Evolutionary conservation across 2,329 filamentous ascomycete species (phyloP).

Genomic region (Zarea fungicola): DNA sequence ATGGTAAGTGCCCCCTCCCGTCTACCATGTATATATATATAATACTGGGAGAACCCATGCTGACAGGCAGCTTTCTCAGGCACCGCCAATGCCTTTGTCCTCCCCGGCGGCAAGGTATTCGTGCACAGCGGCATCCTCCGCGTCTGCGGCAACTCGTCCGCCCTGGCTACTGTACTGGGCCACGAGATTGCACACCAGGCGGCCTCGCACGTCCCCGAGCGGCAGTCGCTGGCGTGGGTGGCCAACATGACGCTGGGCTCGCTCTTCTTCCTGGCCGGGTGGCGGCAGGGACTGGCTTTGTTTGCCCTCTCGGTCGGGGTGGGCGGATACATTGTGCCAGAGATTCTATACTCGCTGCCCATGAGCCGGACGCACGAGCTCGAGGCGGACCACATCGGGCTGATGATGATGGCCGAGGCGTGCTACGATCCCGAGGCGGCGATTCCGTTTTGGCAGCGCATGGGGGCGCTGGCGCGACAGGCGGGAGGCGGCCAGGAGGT

Average conservation of each 20-base stretch:
- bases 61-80: conserved; percentile 22
- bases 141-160: conserved; percentile 62
- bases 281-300: conserved; percentile 34
- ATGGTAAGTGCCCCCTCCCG: too few relatives aligned
- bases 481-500: conserved; percentile 32
- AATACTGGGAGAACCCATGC: too few relatives aligned
- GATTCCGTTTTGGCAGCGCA: conserved; percentile 60
- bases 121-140: conserved; percentile 68
- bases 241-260: conserved; percentile 46
- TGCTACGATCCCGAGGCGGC: conserved; percentile 70
- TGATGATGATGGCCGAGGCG: conserved; percentile 78
- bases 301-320: conserved; percentile 38
- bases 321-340: conserved; percentile 43
- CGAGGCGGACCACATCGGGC: conserved; percentile 74
- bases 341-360: conserved; percentile 61
- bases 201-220: conserved; percentile 63
- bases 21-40: too few relatives aligned
- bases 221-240: conserved; percentile 49
- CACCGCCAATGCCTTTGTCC: conserved; percentile 68
- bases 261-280: conserved; percentile 43
- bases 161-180: conserved; percentile 68
- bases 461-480: conserved; percentile 55
- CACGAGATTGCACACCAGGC: conserved; percentile 78
- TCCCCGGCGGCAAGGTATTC: conserved; percentile 75
- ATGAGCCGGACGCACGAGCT: conserved; percentile 67